Evolutionary conservation across 2,329 filamentous ascomycete species (phyloP).

Genomic region (Pseudogymnoascus sp.): DNA sequence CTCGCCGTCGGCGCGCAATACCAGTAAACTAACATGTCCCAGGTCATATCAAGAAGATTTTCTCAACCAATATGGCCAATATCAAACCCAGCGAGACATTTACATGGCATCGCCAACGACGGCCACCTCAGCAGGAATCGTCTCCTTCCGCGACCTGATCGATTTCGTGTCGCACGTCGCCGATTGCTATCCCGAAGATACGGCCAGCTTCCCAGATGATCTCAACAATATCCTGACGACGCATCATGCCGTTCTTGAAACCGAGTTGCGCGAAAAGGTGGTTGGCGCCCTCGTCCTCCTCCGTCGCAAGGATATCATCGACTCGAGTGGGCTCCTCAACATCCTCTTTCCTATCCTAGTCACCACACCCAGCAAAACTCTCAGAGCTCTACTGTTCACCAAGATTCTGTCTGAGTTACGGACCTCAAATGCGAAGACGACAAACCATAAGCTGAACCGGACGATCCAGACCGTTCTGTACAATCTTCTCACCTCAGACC

Average conservation of each 20-base stretch:
- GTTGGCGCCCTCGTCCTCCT: constrained; percentile 83
- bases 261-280: constrained; percentile 86
- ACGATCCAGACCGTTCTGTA: constrained; percentile 90
- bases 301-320: constrained; percentile 83
- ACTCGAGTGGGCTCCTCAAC: constrained; percentile 75
- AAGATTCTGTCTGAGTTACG: constrained; percentile 91
- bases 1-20: neutral
- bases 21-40: constrained; percentile 9
- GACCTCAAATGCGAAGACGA: constrained; percentile 76
- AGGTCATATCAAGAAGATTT: constrained; percentile 90
- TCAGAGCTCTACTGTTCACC: constrained; percentile 74
- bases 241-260: constrained; percentile 75
- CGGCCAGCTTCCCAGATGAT: constrained; percentile 67
- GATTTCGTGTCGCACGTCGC: constrained; percentile 91
- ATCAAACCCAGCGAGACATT: constrained; percentile 83
- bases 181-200: constrained; percentile 83
- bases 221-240: constrained; percentile 71
- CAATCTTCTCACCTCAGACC: constrained; percentile 82
- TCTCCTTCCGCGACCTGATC: constrained; percentile 83
- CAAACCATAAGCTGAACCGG: constrained; percentile 86
- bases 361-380: constrained; percentile 81
- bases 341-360: constrained; percentile 92
- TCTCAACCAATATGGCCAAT: constrained; percentile 79
- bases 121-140: constrained; percentile 67
- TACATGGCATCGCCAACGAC: constrained; percentile 78